Percentiles rank a stretch among this genome's conserved stretches.
Evolutionary conservation across 2,329 filamentous ascomycete species (phyloP).

Genomic region (Cercospora zeae-maydis): DNA sequence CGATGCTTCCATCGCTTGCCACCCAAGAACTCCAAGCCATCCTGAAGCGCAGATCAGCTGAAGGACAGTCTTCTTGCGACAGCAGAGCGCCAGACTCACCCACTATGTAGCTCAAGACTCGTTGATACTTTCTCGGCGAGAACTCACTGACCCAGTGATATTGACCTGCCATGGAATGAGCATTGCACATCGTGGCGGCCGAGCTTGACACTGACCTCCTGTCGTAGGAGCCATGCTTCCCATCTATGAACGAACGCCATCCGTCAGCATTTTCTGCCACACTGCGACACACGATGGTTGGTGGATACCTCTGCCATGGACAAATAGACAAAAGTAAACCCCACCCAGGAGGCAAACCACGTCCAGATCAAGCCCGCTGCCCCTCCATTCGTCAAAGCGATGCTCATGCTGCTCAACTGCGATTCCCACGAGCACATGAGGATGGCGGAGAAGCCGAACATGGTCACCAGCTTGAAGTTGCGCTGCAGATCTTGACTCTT

Average conservation of each 20-base stretch:
- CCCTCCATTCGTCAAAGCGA: slow-evolving; percentile 25
- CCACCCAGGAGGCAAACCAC: slow-evolving; percentile 14
- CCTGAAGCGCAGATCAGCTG: slow-evolving; percentile 23
- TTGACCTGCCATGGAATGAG: not conserved
- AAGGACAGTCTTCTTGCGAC: not conserved
- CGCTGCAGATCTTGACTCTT: slow-evolving; percentile 18
- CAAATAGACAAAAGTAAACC: slow-evolving; percentile 18
- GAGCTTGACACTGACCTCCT: slow-evolving; percentile 29
- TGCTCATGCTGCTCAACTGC: slow-evolving; percentile 15
- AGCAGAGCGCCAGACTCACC: not conserved
- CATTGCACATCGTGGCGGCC: not conserved
- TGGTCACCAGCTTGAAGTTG: slow-evolving; percentile 24
- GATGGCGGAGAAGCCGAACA: slow-evolving; percentile 28
- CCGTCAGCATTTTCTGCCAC: not conserved
- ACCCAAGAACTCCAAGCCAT: slow-evolving; percentile 40
- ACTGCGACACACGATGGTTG: not conserved
- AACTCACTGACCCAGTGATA: slow-evolving; percentile 38
- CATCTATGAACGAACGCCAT: slow-evolving; percentile 8
- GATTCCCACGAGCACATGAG: slow-evolving; percentile 30
- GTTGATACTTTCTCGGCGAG: slow-evolving; percentile 29
- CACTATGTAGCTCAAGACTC: slow-evolving; percentile 4
- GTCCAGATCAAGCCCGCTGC: slow-evolving; percentile 25
- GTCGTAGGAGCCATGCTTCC: slow-evolving; percentile 33
- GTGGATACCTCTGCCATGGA: slow-evolving; percentile 19
- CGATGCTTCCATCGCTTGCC: slow-evolving; percentile 40